Evolutionary conservation across 306 rosid genomes (phyloP).

Genomic region (Corylus heterophylla): DNA sequence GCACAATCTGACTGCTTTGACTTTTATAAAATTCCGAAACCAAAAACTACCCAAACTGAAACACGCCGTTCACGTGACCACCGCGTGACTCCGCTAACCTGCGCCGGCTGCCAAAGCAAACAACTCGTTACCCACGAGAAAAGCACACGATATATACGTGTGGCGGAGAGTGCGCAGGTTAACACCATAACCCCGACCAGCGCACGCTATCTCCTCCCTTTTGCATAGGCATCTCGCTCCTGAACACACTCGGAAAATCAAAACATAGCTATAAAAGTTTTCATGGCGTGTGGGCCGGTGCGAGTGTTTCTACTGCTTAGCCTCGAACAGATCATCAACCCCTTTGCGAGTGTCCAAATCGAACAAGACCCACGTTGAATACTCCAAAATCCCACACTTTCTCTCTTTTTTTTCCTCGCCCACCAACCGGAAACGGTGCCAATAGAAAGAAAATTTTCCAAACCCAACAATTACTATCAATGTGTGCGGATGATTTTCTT

Average conservation of each 20-base stretch:
- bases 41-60: background rate
- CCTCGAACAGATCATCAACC: slow-evolving; percentile 36
- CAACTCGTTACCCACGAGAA: slow-evolving; percentile 10
- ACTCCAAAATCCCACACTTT: slow-evolving; percentile 33
- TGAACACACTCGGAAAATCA: background rate
- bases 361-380: slow-evolving; percentile 41
- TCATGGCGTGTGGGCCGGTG: slow-evolving; percentile 1
- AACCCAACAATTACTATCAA: slow-evolving; percentile 21
- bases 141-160: background rate
- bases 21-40: background rate
- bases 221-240: background rate
- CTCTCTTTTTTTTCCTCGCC: slow-evolving; percentile 16
- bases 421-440: slow-evolving; percentile 22
- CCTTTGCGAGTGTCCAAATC: slow-evolving; percentile 42
- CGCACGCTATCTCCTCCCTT: background rate
- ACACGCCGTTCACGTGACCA: background rate
- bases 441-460: slow-evolving; percentile 22
- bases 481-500: slow-evolving; percentile 14
- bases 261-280: background rate
- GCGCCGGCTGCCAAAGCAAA: background rate
- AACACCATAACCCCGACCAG: background rate
- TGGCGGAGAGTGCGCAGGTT: background rate
- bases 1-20: slow-evolving; percentile 6
- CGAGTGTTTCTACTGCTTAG: background rate
- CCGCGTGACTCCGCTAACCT: background rate